These are phyloP conservation scores for Verticillium nonalfalfae DNA, from an alignment of 2,329 filamentous ascomycete genomes.

Conservation along the genomic window DNA sequence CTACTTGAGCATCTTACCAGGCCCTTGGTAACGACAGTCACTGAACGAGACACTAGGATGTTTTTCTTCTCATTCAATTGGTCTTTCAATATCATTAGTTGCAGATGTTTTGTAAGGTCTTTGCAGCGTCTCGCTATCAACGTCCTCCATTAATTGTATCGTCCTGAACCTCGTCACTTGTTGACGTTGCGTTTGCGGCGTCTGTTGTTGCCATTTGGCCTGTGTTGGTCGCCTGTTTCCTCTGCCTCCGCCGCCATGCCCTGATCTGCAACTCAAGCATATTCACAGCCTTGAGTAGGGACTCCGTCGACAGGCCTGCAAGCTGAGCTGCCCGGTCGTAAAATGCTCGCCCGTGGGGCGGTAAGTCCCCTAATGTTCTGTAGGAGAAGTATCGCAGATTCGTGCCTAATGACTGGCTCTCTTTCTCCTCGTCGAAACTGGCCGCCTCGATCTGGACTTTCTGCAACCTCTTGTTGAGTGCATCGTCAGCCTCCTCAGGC, in stretches of 20 bases:
- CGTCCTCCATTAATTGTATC: background rate
- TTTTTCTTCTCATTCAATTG: too few relatives aligned
- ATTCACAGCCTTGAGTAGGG: slow-evolving; percentile 27
- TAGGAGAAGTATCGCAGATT: slow-evolving; percentile 13
- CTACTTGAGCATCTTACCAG: background rate
- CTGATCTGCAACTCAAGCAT: slow-evolving; percentile 29
- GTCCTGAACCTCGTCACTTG: background rate
- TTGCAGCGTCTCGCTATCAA: background rate
- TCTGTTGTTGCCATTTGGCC: background rate
- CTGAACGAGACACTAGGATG: too few relatives aligned
- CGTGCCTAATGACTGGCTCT: background rate
- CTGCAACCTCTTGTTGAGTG: slow-evolving; percentile 14
- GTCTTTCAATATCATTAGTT: too few relatives aligned
- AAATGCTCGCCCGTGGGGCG: slow-evolving; percentile 20
- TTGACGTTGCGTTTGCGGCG: background rate
- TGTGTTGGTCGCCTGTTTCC: background rate
- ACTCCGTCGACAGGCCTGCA: slow-evolving; percentile 25
- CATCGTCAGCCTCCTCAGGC: slow-evolving; percentile 17
- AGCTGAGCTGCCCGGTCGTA: slow-evolving; percentile 24
- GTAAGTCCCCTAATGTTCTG: slow-evolving; percentile 21
- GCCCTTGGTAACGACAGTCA: background rate
- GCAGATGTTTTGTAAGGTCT: too few relatives aligned
- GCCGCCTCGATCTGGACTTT: background rate
- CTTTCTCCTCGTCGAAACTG: background rate
- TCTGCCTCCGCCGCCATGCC: slow-evolving; percentile 21